These are phyloP conservation scores for Suillus occidentalis DNA, from an alignment of 768 basidiomycete genomes.

Conservation along the genomic window DNA sequence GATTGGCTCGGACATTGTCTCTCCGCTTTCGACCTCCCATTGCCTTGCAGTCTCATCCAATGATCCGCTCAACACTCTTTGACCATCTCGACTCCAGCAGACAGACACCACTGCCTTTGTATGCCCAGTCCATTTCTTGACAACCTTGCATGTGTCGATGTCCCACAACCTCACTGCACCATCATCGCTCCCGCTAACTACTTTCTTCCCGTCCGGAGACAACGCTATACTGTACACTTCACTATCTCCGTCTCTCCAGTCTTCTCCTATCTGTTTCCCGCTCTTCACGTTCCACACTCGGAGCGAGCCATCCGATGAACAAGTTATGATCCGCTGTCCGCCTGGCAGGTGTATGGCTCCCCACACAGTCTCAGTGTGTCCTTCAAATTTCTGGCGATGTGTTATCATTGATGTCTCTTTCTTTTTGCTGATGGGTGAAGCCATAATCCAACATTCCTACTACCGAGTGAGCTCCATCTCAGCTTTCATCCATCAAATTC, in stretches of 20 bases:
- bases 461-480: background rate
- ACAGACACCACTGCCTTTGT: rapidly evolving
- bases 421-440: background rate
- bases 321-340: background rate
- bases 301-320: background rate
- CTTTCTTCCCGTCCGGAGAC: background rate
- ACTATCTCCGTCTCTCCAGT: background rate
- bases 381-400: background rate
- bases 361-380: no score
- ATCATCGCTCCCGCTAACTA: background rate
- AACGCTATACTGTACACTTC: background rate
- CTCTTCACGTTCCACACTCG: background rate
- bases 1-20: background rate
- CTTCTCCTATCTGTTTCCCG: background rate
- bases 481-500: background rate
- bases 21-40: background rate
- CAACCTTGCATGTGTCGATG: background rate
- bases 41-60: background rate
- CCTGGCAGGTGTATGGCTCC: background rate
- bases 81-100: background rate
- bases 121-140: background rate
- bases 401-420: background rate
- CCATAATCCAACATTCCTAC: background rate
- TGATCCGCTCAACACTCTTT: background rate
- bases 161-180: background rate